Evolutionary conservation across 768 basidiomycete genomes (phyloP).

Genomic region (Leccinum boreale): DNA sequence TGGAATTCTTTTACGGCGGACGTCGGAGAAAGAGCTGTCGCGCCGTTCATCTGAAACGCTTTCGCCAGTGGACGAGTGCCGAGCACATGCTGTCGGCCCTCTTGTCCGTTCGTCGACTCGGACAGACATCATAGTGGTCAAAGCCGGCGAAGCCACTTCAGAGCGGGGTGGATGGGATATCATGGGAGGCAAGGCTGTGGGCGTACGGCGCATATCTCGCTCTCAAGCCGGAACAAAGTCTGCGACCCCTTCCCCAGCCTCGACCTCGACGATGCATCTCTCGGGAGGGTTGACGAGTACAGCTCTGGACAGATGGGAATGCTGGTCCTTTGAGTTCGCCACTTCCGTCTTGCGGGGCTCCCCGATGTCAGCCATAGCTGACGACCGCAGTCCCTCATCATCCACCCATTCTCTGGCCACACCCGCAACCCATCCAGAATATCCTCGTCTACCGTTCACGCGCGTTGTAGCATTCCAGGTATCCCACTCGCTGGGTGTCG

Average conservation of each 20-base stretch:
- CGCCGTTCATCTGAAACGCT: constrained; percentile 48
- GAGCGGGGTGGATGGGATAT: constrained; percentile 83
- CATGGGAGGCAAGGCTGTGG: constrained; percentile 52
- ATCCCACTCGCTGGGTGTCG: constrained; percentile 49
- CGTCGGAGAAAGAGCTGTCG: constrained; percentile 62
- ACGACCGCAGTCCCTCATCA: constrained; percentile 12
- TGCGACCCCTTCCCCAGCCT: constrained; percentile 7
- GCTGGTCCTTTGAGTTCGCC: constrained; percentile 72
- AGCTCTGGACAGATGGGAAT: constrained; percentile 77
- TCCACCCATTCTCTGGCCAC: constrained; percentile 1
- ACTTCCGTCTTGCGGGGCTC: constrained; percentile 47
- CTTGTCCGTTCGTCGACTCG: constrained; percentile 35
- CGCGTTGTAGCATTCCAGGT: constrained; percentile 60
- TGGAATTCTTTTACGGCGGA: constrained; percentile 70
- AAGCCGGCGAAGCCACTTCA: constrained; percentile 53
- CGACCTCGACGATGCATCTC: constrained; percentile 12
- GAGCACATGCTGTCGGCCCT: constrained; percentile 30
- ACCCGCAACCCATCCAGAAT: constrained; percentile 12
- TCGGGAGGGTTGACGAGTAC: constrained; percentile 52
- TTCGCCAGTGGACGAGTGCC: constrained; percentile 37
- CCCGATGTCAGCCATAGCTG: constrained; percentile 45
- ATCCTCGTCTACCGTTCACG: constrained; percentile 76
- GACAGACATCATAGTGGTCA: constrained; percentile 52
- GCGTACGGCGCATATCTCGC: constrained; percentile 66
- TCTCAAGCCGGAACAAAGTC: constrained; percentile 31